phyloP scores from a whole-genome alignment of 192 early-diverging fungal genomes.

The Borealophlyctis nickersoniae region DNA sequence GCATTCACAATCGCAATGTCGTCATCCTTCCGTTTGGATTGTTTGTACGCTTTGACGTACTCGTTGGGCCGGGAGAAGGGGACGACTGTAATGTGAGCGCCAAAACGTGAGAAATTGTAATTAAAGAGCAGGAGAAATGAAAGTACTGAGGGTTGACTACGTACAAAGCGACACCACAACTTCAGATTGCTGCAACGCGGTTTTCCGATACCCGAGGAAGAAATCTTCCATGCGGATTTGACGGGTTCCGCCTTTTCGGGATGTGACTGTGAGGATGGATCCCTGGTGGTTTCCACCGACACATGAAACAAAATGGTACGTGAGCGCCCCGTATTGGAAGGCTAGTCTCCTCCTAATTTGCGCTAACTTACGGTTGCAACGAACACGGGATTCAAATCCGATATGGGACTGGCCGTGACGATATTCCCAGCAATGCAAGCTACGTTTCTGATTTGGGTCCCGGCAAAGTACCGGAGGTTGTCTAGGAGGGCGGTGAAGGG shows the following conservation, averaged over 20 bases:
- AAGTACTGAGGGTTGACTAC: background rate
- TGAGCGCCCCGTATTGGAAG: background rate
- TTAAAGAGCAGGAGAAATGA: conserved; percentile 11
- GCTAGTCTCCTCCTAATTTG: conserved; percentile 8
- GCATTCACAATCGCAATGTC: conserved; percentile 87
- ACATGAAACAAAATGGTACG: too few relatives aligned
- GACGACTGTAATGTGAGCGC: conserved; percentile 36
- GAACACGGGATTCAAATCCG: conserved; percentile 84
- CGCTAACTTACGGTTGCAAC: conserved; percentile 54
- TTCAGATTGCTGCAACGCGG: conserved; percentile 61
- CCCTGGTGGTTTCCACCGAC: too few relatives aligned
- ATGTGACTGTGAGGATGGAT: conserved; percentile 49
- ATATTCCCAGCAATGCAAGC: conserved; percentile 84
- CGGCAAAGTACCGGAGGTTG: conserved; percentile 77
- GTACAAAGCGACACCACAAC: conserved; percentile 60
- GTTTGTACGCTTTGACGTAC: conserved; percentile 74
- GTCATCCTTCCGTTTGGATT: conserved; percentile 83
- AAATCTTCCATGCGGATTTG: conserved; percentile 65
- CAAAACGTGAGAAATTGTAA: conserved; percentile 18
- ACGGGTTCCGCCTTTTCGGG: conserved; percentile 37
- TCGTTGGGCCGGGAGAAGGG: conserved; percentile 60
- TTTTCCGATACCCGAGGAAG: conserved; percentile 81
- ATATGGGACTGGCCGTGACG: conserved; percentile 83
- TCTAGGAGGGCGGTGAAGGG: conserved; percentile 65
- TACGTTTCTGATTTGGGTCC: conserved; percentile 82